Percentiles rank a stretch among this genome's conserved stretches.
phyloP scores from a whole-genome alignment of 352 stramenopile species.

The Pythium apleroticum region DNA sequence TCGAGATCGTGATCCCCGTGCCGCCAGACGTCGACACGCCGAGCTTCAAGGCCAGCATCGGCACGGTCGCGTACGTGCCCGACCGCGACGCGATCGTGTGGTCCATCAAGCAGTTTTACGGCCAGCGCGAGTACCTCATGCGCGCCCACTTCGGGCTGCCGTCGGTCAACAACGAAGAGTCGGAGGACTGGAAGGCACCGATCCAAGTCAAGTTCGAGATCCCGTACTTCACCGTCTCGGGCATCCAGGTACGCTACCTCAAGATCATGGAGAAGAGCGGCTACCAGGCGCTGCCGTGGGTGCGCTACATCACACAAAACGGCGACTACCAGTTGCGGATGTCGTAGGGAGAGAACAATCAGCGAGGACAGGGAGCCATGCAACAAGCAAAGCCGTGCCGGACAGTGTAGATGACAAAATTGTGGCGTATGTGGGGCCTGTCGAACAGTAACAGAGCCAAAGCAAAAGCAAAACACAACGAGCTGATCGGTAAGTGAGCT shows the following conservation, averaged over 20 bases:
- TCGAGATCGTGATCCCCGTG: constrained; percentile 99
- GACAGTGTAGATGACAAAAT: not conserved
- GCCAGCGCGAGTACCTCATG: constrained; percentile 99
- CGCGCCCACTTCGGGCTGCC: constrained; percentile 98
- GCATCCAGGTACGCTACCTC: constrained; percentile 99
- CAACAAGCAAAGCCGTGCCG: not conserved
- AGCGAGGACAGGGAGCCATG: not conserved
- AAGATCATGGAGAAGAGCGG: constrained; percentile 99
- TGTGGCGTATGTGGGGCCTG: not conserved
- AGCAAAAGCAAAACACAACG: not conserved
- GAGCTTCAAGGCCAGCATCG: constrained; percentile 98
- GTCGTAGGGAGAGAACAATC: constrained; percentile 76
- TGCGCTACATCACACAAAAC: constrained; percentile 99
- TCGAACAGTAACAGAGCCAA: not conserved
- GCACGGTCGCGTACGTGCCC: constrained; percentile 97
- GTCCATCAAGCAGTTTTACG: constrained; percentile 99
- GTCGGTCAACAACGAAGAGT: constrained; percentile 90
- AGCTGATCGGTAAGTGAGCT: no score
- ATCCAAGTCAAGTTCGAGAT: constrained; percentile 98
- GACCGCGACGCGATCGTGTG: constrained; percentile 98
- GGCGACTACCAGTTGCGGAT: constrained; percentile 99
- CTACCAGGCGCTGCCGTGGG: constrained; percentile 99
- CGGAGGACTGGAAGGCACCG: constrained; percentile 89
- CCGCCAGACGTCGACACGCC: constrained; percentile 98
- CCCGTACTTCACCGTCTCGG: constrained; percentile 95